Conservation (phyloP, 2,329 filamentous ascomycete species). For the Chrysoporthe deuterocubensis region DNA sequence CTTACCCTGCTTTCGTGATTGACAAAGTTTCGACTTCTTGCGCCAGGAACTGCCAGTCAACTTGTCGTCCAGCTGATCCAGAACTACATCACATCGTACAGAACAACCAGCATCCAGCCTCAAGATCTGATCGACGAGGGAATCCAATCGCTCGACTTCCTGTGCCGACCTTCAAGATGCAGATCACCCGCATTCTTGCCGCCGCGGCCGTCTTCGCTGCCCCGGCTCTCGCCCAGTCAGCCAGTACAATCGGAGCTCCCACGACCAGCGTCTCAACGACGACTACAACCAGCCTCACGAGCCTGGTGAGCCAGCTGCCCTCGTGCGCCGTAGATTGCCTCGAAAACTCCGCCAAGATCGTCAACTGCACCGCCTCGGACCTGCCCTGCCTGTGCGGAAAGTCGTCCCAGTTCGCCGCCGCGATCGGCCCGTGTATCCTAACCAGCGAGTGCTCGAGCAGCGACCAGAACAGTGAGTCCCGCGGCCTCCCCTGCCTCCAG, state of each 20-base stretch:
- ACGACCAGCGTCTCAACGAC: slow-evolving; percentile 16
- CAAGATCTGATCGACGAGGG: neutral
- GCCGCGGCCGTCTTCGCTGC: slow-evolving; percentile 16
- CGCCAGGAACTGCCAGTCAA: neutral
- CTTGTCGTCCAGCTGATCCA: neutral
- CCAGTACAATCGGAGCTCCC: neutral
- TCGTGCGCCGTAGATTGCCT: slow-evolving; percentile 35
- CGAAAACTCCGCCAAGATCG: slow-evolving; percentile 23
- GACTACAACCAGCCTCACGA: slow-evolving; percentile 27
- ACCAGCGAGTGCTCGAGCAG: slow-evolving; percentile 17
- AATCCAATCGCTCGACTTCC: neutral
- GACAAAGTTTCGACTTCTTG: neutral
- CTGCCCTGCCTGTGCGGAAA: slow-evolving; percentile 35
- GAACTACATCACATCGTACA: neutral
- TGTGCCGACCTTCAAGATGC: slow-evolving; percentile 10
- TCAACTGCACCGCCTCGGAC: slow-evolving; percentile 33
- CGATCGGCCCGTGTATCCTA: slow-evolving; percentile 31
- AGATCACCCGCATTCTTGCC: slow-evolving; percentile 17
- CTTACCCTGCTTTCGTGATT: neutral
- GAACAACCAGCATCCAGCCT: neutral
- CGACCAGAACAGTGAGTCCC: slow-evolving; percentile 23
- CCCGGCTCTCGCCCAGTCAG: slow-evolving; percentile 18
- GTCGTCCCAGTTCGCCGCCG: slow-evolving; percentile 21
- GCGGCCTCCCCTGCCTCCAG: neutral
- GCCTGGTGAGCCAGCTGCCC: slow-evolving; percentile 34